Evolutionary conservation across 805 yeast genomes (phyloP), one percentile per base, ranked within the genome.

Genomic region (Barnettozyma wickerhamii): DNA sequence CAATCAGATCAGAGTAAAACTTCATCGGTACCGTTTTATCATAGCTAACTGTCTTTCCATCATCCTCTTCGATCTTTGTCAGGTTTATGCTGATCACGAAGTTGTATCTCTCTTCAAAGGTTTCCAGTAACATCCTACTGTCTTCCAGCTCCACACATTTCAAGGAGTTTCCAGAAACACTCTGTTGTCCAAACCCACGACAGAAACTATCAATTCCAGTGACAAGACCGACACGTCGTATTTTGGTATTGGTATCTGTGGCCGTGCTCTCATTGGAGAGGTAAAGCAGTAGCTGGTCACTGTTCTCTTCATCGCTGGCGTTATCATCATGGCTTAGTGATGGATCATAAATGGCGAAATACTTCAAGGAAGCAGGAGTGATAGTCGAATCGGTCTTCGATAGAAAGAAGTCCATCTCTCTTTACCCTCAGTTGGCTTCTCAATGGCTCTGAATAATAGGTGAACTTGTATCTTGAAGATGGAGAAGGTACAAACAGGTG

Each of bases 261-360:
- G 32, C 33, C 32, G 37, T 17, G 34, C 40, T 17, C 10, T 40
- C 37, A 10, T 30, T 27, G 49, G 60, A 48, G 58, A 65, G 47
- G 52, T 65, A 40, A 55, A 58, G 32, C 33, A 71, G 46, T 18
- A 71, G 47, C 43, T 68, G 63, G 30, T 60, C 55, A 26, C 21
- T 30, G 33, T 32, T 26, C 19, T 26, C 27, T 6, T 21, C 19
- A 55, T 52, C 6, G 15, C 63, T 49, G 34, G 62, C 64, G 3
- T 52, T 58, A 26, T 62, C 72, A 19, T 45, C 44, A 1, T 47
- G 45, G 14, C 60, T 59, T 33, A 60, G 48, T 7, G 51, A 45
- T 4, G 75, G 74, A 50, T 69, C 69, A 49, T 63, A 67, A 3
- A 70, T 61, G 10, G 65, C 56, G 27, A 67, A 47, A 50, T 53